Percentiles rank a stretch among this genome's conserved stretches.
Evolutionary conservation across 2,329 filamentous ascomycete species (phyloP).

Genomic region (Pseudocercospora musae): DNA sequence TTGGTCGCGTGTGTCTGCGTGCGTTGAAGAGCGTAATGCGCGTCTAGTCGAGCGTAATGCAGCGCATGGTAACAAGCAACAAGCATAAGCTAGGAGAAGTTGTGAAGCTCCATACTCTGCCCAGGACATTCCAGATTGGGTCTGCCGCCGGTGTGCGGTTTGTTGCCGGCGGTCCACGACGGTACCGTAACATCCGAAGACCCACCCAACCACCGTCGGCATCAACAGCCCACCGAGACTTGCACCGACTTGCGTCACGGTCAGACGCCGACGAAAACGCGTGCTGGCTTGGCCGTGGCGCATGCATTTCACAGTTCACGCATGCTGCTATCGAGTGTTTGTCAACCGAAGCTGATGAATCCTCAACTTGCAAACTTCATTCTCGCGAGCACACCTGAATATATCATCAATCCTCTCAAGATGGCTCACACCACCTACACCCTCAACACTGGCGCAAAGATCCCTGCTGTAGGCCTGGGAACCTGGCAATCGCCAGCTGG

Average conservation of each 20-base stretch:
- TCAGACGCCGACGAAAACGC: not conserved
- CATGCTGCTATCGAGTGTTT: not conserved
- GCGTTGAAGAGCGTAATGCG: conserved; percentile 10
- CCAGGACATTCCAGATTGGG: not conserved
- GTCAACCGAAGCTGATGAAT: conserved; percentile 1
- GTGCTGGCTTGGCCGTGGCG: not conserved
- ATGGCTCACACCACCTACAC: conserved; percentile 32
- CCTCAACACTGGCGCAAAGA: conserved; percentile 40
- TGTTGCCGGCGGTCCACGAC: not conserved
- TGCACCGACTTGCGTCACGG: not conserved
- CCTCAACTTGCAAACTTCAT: conserved; percentile 6
- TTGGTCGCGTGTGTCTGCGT: not conserved
- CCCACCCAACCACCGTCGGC: not conserved
- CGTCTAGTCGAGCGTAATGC: conserved; percentile 10
- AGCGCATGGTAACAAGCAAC: conserved; percentile 2
- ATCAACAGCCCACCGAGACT: not conserved
- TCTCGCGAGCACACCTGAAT: conserved; percentile 3
- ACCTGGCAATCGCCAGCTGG: conserved; percentile 36
- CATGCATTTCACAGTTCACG: not conserved
- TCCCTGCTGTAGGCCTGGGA: conserved; percentile 39
- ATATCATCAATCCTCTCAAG: conserved; percentile 17
- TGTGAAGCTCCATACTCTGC: conserved; percentile 6
- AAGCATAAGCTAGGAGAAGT: conserved; percentile 1
- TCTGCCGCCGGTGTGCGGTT: not conserved
- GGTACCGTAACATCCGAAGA: not conserved